Base-by-base conservation (phyloP, 177 flowering plant genomes). In the Tripterygium wilfordii region DNA sequence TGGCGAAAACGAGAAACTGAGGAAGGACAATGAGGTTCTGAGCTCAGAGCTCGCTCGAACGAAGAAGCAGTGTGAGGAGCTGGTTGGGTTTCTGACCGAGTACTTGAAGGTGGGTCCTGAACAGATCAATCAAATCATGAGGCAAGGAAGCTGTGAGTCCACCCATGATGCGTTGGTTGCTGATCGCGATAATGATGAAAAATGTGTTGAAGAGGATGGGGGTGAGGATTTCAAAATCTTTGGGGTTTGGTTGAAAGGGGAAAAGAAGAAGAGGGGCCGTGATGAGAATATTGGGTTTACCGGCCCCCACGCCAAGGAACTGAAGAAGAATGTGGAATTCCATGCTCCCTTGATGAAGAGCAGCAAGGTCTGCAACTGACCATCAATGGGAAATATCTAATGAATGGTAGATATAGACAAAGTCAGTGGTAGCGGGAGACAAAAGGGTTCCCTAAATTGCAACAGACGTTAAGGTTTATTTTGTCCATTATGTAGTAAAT, bases 1-100 rank as follows among this genome's bases (percentile, higher is more conserved):
- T 5, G 83, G 54, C 48, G 90, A 87, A 72, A 89, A 89, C 70
- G 80, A 74, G 75, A 80, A 79, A 35, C 71, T 89, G 53, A 74
- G 61, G 47, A 76, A 58, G 42, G 82, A 84, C 47, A 87, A 89
- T 36, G 67, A 69, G 49, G 49, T 53, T 10, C 72, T 89, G 38
- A 75, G 70, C 65, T 67, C 71, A 30, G 94, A 89, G 72, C 85
- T 89, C 18, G 76, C 76, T 1, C 72, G 61, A 48, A 57, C 77
- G 3, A 83, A 78, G 71, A 82, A 67, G 54, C 86, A 82, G 53
- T 84, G 90, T 62, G 79, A 84, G 30, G 90, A 82, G 66, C 60
- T 89, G 43, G 49, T 77, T 8, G 56, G 51, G 0, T 77, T 78
- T 46, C 49, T 89, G 45, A 74, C 79, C 3, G 64, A 61, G 40